These are phyloP conservation scores for Alternaria arborescens DNA, from an alignment of 2,329 filamentous ascomycete genomes.

Conservation along the genomic window DNA sequence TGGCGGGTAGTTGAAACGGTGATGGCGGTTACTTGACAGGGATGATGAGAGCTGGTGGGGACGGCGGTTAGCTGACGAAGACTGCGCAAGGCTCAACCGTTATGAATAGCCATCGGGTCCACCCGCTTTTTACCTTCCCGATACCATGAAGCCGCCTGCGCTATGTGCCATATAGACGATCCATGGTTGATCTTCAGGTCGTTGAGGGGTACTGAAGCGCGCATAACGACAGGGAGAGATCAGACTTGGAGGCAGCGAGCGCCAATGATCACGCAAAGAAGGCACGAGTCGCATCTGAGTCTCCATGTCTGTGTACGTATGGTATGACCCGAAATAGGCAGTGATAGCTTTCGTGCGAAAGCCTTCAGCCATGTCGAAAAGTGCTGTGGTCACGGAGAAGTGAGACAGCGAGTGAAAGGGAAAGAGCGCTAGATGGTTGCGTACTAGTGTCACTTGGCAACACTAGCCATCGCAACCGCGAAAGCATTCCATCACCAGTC, in stretches of 20 bases:
- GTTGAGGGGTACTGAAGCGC: neutral
- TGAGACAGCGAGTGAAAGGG: conserved; percentile 6
- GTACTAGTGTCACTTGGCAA: conserved; percentile 28
- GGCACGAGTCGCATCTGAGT: neutral
- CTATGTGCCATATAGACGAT: neutral
- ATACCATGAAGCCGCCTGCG: neutral
- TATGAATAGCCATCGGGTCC: neutral
- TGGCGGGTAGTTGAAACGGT: neutral
- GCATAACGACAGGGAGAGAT: neutral
- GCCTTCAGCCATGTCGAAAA: neutral
- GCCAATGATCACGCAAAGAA: neutral
- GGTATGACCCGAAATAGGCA: neutral
- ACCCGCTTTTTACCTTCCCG: neutral
- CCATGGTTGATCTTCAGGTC: neutral
- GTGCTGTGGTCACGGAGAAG: neutral
- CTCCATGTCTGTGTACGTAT: neutral
- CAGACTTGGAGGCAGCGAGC: neutral
- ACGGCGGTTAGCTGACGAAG: neutral
- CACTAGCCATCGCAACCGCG: conserved; percentile 29
- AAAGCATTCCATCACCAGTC: conserved; percentile 32
- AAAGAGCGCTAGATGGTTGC: neutral
- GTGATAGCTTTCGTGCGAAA: neutral
- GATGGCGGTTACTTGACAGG: neutral
- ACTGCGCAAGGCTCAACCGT: neutral
- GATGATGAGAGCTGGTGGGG: neutral